Evolutionary conservation across 768 basidiomycete genomes (phyloP).

Genomic region (Tylopilus plumbeoviolaceoides): DNA sequence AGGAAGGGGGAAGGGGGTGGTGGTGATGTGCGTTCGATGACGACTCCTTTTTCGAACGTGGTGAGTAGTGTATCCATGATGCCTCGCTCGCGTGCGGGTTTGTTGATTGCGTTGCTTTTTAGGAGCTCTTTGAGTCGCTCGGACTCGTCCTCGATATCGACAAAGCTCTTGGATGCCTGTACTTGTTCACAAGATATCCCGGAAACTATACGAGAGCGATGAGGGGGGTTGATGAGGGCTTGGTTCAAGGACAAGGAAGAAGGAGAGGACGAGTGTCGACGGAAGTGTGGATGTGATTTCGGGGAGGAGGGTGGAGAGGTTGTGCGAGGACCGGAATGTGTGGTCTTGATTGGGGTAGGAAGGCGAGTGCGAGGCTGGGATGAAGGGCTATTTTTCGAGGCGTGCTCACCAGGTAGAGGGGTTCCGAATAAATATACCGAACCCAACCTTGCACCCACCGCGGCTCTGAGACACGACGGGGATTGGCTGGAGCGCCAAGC

Average conservation of each 20-base stretch:
- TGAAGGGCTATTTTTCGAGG: conserved; percentile 2
- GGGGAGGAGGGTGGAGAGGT: conserved; percentile 23
- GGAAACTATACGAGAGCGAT: conserved; percentile 64
- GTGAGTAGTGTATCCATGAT: conserved; percentile 31
- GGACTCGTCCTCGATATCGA: conserved; percentile 80
- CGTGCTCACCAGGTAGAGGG: conserved; percentile 20
- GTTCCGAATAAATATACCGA: conserved; percentile 29
- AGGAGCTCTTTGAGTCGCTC: conserved; percentile 72
- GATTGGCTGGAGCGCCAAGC: conserved; percentile 15
- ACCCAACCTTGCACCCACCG: conserved; percentile 21
- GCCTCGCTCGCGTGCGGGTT: conserved; percentile 22
- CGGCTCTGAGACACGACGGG: conserved; percentile 12
- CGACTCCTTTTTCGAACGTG: conserved; percentile 27
- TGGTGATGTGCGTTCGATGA: conserved; percentile 22
- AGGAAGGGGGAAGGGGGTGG: conserved; percentile 12
- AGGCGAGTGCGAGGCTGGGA: conserved; percentile 13
- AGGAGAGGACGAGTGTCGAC: conserved; percentile 34
- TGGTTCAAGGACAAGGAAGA: conserved; percentile 34
- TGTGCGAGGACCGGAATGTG: conserved; percentile 5
- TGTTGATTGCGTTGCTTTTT: conserved; percentile 47
- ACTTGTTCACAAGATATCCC: conserved; percentile 65
- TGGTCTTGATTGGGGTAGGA: conserved; percentile 1
- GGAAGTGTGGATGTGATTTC: conserved; percentile 18
- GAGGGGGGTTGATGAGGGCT: conserved; percentile 49
- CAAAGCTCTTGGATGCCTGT: conserved; percentile 73